A percentile compares a stretch with the other conserved stretches of the same genome.
These are phyloP conservation scores for Podospora sp. DNA, from an alignment of 495 filamentous ascomycete species.

Conservation along the genomic window DNA sequence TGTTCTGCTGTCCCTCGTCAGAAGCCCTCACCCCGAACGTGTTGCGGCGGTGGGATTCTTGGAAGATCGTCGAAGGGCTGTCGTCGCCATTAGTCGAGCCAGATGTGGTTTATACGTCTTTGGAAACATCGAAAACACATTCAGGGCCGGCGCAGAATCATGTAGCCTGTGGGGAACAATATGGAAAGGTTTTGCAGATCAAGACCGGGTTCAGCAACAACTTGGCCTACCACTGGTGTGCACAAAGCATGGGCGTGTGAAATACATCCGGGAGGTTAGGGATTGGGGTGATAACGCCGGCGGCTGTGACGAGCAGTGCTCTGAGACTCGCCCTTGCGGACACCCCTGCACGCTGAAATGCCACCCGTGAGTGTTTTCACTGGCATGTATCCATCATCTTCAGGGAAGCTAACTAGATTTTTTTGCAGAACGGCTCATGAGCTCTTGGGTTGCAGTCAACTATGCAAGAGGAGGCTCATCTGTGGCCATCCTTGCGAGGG, in stretches of 20 bases:
- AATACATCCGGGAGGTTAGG: constrained; percentile 46
- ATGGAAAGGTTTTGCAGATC: constrained; percentile 34
- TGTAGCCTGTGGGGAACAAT: constrained; percentile 46
- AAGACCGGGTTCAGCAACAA: constrained; percentile 28
- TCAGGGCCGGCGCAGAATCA: constrained; percentile 36
- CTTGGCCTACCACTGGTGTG: constrained; percentile 45
- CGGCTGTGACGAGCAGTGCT: constrained; percentile 60
- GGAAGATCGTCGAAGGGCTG: constrained; percentile 73
- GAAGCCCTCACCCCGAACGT: constrained; percentile 51
- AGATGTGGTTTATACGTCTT: constrained; percentile 84
- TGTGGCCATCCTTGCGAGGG: constrained; percentile 65
- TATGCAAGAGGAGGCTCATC: constrained; percentile 58
- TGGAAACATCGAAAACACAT: constrained; percentile 67
- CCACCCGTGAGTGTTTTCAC: constrained; percentile 41
- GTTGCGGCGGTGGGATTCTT: constrained; percentile 66
- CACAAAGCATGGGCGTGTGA: constrained; percentile 38
- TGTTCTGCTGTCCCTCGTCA: constrained; percentile 79
- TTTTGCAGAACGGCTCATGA: constrained; percentile 58
- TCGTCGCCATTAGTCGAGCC: constrained; percentile 89
- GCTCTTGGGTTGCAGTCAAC: constrained; percentile 63
- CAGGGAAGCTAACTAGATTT: constrained; percentile 30
- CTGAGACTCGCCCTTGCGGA: constrained; percentile 44
- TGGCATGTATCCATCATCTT: not conserved
- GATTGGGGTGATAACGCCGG: constrained; percentile 59
- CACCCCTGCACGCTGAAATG: constrained; percentile 49